phyloP scores from a whole-genome alignment of 2,329 filamentous ascomycete genomes.

The Chaetomiaceae sp. region DNA sequence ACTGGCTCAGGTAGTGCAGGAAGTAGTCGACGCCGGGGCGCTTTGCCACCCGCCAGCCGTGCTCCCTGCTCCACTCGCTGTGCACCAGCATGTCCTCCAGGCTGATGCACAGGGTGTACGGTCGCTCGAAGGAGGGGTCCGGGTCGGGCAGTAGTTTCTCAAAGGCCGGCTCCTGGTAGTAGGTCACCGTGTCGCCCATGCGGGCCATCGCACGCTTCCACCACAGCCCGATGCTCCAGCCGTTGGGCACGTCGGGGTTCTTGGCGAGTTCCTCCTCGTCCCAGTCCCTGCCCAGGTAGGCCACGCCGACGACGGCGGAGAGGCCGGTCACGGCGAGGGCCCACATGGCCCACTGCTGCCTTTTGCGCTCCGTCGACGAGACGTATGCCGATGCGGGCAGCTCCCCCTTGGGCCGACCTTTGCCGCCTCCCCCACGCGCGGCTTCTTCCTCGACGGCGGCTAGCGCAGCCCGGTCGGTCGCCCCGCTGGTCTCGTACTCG shows the following conservation, averaged over 20 bases:
- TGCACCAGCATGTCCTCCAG: conserved; percentile 92
- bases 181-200: conserved; percentile 68
- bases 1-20: conserved; percentile 90
- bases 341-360: conserved; percentile 69
- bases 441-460: conserved; percentile 34
- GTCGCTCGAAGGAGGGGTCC: conserved; percentile 72
- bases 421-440: conserved; percentile 35
- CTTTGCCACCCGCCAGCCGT: conserved; percentile 94
- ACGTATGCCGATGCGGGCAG: conserved; percentile 77
- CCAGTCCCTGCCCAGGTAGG: conserved; percentile 86
- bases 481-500: conserved; percentile 61
- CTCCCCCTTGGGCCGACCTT: conserved; percentile 55
- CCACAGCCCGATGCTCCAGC: conserved; percentile 69
- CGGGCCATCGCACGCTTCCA: conserved; percentile 76
- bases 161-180: conserved; percentile 95
- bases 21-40: conserved; percentile 96
- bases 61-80: conserved; percentile 88
- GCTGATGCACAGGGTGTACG: conserved; percentile 87
- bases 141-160: conserved; percentile 82
- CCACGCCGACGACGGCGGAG: conserved; percentile 49
- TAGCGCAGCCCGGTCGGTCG: conserved; percentile 33
- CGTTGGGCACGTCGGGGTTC: conserved; percentile 68
- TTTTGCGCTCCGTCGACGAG: conserved; percentile 80
- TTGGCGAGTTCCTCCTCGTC: conserved; percentile 66
- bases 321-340: conserved; percentile 59